Conservation (phyloP, 208 protist species). For the Trypanosoma theileri region DNA sequence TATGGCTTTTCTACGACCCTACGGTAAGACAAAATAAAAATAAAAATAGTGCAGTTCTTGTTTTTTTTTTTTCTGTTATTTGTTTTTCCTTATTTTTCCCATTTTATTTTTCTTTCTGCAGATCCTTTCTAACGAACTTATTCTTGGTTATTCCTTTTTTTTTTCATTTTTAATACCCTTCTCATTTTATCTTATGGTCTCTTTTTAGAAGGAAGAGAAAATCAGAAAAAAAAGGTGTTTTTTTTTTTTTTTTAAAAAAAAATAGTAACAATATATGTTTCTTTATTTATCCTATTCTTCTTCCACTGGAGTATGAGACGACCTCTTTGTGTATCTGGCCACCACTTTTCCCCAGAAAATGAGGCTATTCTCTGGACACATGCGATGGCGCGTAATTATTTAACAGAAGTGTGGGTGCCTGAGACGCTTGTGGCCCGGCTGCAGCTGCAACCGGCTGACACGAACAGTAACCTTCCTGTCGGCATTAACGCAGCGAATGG, state of each 20-base stretch:
- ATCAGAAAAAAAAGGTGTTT: neutral
- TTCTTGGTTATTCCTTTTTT: too few species aligned
- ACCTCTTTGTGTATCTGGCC: slow-evolving; percentile 36
- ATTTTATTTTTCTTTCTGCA: neutral
- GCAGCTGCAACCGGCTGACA: slow-evolving; percentile 11
- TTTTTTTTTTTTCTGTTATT: neutral
- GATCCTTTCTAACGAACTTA: too few species aligned
- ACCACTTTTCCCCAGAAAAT: slow-evolving; percentile 36
- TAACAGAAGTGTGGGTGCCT: slow-evolving; percentile 48
- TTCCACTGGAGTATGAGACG: slow-evolving; percentile 8
- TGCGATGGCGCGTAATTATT: slow-evolving; percentile 28
- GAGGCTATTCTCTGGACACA: slow-evolving; percentile 42
- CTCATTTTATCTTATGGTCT: too few species aligned
- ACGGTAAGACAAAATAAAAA: too few species aligned
- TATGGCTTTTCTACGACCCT: too few species aligned
- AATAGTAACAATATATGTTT: too few species aligned
- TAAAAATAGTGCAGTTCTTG: too few species aligned
- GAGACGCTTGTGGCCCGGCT: slow-evolving; percentile 31
- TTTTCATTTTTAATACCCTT: too few species aligned
- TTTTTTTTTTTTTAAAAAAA: slow-evolving; percentile 6
- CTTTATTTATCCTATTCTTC: neutral
- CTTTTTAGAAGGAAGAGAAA: too few species aligned
- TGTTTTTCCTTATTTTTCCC: neutral
- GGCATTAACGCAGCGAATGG: slow-evolving; percentile 28
- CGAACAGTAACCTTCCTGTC: slow-evolving; percentile 14